phyloP scores from a whole-genome alignment of 2,329 filamentous ascomycete species.

The Emergomyces orientalis region DNA sequence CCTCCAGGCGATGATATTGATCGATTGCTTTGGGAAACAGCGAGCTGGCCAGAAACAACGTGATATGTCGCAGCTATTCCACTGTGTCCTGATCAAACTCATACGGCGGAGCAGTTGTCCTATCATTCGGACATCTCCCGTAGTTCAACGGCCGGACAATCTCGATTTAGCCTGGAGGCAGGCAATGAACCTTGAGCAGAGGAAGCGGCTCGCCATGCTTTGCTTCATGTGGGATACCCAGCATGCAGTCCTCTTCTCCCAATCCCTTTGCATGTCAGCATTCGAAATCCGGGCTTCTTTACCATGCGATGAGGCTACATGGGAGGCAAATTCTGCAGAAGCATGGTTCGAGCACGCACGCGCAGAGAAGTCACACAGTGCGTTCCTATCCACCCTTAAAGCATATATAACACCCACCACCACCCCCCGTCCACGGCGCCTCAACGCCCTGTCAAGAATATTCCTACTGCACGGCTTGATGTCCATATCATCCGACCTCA shows the following conservation, averaged over 20 bases:
- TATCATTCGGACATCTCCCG: slow-evolving; percentile 32
- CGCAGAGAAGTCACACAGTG: slow-evolving; percentile 27
- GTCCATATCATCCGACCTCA: slow-evolving; percentile 55
- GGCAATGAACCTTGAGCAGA: slow-evolving; percentile 50
- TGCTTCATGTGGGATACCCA: slow-evolving; percentile 61
- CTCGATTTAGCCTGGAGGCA: slow-evolving; percentile 43
- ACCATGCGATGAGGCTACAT: slow-evolving; percentile 46
- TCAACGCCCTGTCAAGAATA: slow-evolving; percentile 46
- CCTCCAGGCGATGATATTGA: slow-evolving; percentile 51
- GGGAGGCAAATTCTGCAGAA: slow-evolving; percentile 48
- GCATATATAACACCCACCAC: slow-evolving; percentile 44
- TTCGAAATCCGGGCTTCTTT: slow-evolving; percentile 51
- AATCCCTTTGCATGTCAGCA: slow-evolving; percentile 57
- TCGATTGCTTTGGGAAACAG: slow-evolving; percentile 57
- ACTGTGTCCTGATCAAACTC: slow-evolving; percentile 47
- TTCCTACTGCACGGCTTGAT: slow-evolving; percentile 53
- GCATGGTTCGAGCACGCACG: slow-evolving; percentile 41
- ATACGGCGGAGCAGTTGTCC: slow-evolving; percentile 47
- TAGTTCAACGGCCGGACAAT: slow-evolving; percentile 29
- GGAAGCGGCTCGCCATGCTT: slow-evolving; percentile 50
- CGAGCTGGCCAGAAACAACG: slow-evolving; percentile 54
- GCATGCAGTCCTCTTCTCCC: slow-evolving; percentile 56
- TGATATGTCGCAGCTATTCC: slow-evolving; percentile 54
- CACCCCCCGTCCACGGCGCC: slow-evolving; percentile 26
- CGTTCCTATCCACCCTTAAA: slow-evolving; percentile 47